Base-by-base conservation (phyloP, 306 rosid genomes). In the Sophora flavescens region DNA sequence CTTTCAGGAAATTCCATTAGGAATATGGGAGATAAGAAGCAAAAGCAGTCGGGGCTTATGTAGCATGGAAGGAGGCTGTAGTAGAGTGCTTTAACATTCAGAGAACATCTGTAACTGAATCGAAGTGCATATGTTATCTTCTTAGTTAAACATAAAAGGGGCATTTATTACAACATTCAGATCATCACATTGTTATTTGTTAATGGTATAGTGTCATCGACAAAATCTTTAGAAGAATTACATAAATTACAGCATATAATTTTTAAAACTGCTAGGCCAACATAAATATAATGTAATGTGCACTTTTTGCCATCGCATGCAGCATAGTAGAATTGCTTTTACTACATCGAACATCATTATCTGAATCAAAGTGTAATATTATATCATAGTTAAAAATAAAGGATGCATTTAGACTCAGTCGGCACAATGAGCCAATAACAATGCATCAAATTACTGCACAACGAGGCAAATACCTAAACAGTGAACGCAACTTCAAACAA, bases 21-120 rank as follows among this genome's bases (percentile, higher is more conserved):
- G 98, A 83, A 82, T 82, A 41, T 90, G 98, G 98, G 93, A 87
- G 70, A 90, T 90, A 79, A 86, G 94, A 84, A 93, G 98, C 89
- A 93, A 90, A 87, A 93, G 94, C 82, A 89, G 77, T 30, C 84
- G 86, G 77, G 72, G 87, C 61, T 52, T 82, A 61, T 82, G 89
- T 83, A 70, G 84, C 76, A 65, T 74, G 61, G 87, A 85, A 80
- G 98, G 98, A 68, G 96, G 87, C 52, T 89, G 98, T 88, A 71
- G 98, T 88, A 71, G 83, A 78, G 98, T 93, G 98, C 22, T 22
- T 22, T 22, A 22, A 22, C 22, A 22, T 22, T 22, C 22, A 22
- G 22, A 22, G 22, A 22, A 22, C 22, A 22, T 22, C 1, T 22
- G 22, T 22, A 22, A 22, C 22, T 22, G 22, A 22, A 22, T 22